Evolutionary conservation across 169 alveolate species (phyloP), one percentile per base, ranked within the genome.

Genomic region (Pseudocohnilembus persalinus): DNA sequence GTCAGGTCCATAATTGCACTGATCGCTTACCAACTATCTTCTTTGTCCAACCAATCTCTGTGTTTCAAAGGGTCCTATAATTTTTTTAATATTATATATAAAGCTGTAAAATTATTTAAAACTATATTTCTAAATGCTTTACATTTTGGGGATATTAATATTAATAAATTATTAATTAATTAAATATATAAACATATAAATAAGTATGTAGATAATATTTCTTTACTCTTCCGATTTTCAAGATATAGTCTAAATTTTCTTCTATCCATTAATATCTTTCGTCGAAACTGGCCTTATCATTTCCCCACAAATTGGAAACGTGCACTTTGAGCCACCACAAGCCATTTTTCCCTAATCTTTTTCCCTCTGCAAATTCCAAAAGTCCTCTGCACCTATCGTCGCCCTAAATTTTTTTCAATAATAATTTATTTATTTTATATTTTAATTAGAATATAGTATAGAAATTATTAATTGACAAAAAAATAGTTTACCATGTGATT

Each of bases 291-390:
- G 96, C 84, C 88, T 98, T 98, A 89, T 98, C 99, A 29, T 94
- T 88, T 0, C 99, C 99, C 90, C 95, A 96, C 73, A 94, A 90
- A 85, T 98, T 98, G 20, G 99, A 97, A 32, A 96, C 79, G 88
- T 97, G 99, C 27, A 98, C 94, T 88, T 98, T 98, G 77, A 98
- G 95, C 99, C 99, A 98, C 87, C 92, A 94, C 72, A 97, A 94
- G 11, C 99, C 99, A 16, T 94, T 92, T 30, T 94, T 92, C 0
- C 99, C 99, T 64, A 98, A 83, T 29, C 96, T 97, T 84, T 92
- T 91, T 75, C 96, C 94, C 68, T 96, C 98, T 0, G 98, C 94
- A 85, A 98, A 98, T 90, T 92, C 93, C 73, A 98, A 95, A 81
- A 98, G 90, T 0, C 99, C 98, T 73, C 99, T 94, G 82, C 98